A percentile compares a stretch with the other conserved stretches of the same genome.
Conservation (phyloP, 108 stramenopile genomes). For the Conticribra guillardii region DNA sequence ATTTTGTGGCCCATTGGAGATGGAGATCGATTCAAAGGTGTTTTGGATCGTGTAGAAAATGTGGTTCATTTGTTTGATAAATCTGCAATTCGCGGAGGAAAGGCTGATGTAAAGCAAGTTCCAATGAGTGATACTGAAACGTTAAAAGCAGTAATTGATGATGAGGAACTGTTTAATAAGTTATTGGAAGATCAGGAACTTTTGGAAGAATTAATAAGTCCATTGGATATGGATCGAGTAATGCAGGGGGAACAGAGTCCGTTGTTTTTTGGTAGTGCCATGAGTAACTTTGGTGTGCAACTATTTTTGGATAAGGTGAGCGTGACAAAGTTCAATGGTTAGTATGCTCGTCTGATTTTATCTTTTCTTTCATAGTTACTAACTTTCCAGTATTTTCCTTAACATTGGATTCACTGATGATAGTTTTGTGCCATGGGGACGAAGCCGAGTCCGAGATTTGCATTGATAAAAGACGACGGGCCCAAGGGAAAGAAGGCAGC, state of each 20-base stretch:
- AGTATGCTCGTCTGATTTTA: no score
- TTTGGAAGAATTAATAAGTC: slow-evolving; percentile 75
- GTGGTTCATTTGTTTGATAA: slow-evolving; percentile 89
- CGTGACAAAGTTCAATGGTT: no score
- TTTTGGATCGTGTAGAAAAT: slow-evolving; percentile 82
- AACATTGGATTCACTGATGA: no score
- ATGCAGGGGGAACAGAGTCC: slow-evolving; percentile 88
- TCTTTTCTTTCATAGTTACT: no score
- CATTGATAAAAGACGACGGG: slow-evolving; percentile 41
- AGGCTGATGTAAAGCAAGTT: slow-evolving; percentile 71
- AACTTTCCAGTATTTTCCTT: no score
- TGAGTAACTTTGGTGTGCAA: slow-evolving; percentile 97
- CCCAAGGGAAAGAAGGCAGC: slow-evolving; percentile 29
- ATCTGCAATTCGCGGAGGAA: slow-evolving; percentile 49
- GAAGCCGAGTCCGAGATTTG: slow-evolving; percentile 64
- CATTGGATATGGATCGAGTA: slow-evolving; percentile 90
- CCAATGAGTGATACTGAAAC: slow-evolving; percentile 66
- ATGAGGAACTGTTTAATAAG: slow-evolving; percentile 84
- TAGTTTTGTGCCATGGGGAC: slow-evolving; percentile 82
- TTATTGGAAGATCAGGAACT: slow-evolving; percentile 93
- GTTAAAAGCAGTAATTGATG: slow-evolving; percentile 70
- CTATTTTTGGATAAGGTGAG: slow-evolving; percentile 76
- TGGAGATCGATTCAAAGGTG: slow-evolving; percentile 93
- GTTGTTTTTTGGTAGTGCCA: slow-evolving; percentile 95
- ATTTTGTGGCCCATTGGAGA: slow-evolving; percentile 97